Base-by-base conservation (phyloP, 192 early-diverging fungal genomes). In the Paraglomus occultum region DNA sequence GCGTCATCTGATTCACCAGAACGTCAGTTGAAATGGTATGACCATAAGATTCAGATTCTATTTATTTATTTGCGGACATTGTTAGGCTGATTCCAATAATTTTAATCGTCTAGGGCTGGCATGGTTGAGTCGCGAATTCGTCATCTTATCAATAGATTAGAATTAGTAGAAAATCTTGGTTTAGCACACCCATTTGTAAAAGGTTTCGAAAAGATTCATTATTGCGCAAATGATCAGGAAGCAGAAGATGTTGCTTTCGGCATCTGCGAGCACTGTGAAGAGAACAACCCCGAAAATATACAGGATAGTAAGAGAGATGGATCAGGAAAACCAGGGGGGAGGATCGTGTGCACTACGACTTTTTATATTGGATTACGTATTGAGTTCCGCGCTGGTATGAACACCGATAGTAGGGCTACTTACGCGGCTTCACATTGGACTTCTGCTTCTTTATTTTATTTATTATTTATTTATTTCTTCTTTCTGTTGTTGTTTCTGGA, bases 181-280 rank as follows among this genome's bases (percentile, higher is more conserved):
- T 62, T 92, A 53, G 94, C 92, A 1, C 94, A 95, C 68, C 97
- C 97, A 46, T 97, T 88, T 75, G 91, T 94, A 60, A 95, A 97
- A 64, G 87, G 90, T 53, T 90, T 89, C 62, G 89, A 94, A 50
- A 90, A 88, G 59, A 75, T 84, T 11, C 82, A 85, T 61, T 58
- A 77, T 43, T 92, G 88, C 77, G 73, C 66, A 31, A 82, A 83
- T 49, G 87, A 89, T 7, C 77, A 87, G 54, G 94, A 97, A 74
- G 78, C 75, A 15, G 72, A 83, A 51, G 82, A 86, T 57, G 83
- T 87, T 14, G 84, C 87, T 6, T 84, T 89, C 50, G 96, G 93
- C 22, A 67, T 73, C n/a, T 71, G 82, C 52, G 53, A 69, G 51
- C 45, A 20, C 40, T 40, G 62, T 49, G 8, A 72, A 71, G 77